Evolutionary conservation across 140 eudicot species (phyloP).

Genomic region (Flaveria floridana): DNA sequence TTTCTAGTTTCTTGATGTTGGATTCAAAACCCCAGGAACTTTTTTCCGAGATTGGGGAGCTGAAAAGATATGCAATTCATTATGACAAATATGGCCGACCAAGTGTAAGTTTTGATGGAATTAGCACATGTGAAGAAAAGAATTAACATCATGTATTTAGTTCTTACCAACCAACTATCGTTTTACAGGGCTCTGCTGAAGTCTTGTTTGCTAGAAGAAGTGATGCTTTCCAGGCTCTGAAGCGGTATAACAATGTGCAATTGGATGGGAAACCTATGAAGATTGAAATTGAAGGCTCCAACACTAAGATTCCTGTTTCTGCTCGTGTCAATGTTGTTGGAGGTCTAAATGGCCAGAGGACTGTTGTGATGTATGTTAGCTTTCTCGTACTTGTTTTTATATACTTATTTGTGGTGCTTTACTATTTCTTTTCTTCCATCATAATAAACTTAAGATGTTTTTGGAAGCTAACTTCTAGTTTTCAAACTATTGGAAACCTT

Average conservation of each 20-base stretch:
- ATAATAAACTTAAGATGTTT: not conserved
- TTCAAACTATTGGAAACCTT: not conserved
- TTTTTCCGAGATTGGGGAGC: slow-evolving; percentile 88
- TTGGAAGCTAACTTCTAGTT: not conserved
- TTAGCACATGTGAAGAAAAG: not conserved
- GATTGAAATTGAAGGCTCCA: slow-evolving; percentile 66
- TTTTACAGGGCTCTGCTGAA: slow-evolving; percentile 82
- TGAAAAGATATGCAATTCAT: slow-evolving; percentile 83
- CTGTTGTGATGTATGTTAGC: slow-evolving; percentile 63
- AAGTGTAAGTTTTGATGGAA: slow-evolving; percentile 58
- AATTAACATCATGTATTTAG: not conserved
- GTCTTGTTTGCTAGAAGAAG: slow-evolving; percentile 72
- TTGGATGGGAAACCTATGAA: slow-evolving; percentile 92
- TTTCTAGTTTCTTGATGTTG: slow-evolving; percentile 32
- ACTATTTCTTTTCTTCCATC: not conserved
- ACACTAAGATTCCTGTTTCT: slow-evolving; percentile 47
- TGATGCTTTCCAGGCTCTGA: slow-evolving; percentile 75
- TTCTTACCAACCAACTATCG: not conserved
- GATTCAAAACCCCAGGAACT: slow-evolving; percentile 60
- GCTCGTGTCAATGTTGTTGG: slow-evolving; percentile 79
- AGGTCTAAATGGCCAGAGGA: slow-evolving; percentile 66
- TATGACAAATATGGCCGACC: slow-evolving; percentile 80
- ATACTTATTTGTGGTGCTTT: not conserved
- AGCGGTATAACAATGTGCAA: slow-evolving; percentile 75
- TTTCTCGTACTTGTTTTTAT: not conserved